Evolutionary conservation across 306 rosid genomes (phyloP).

Genomic region (Cucurbita pepo): DNA sequence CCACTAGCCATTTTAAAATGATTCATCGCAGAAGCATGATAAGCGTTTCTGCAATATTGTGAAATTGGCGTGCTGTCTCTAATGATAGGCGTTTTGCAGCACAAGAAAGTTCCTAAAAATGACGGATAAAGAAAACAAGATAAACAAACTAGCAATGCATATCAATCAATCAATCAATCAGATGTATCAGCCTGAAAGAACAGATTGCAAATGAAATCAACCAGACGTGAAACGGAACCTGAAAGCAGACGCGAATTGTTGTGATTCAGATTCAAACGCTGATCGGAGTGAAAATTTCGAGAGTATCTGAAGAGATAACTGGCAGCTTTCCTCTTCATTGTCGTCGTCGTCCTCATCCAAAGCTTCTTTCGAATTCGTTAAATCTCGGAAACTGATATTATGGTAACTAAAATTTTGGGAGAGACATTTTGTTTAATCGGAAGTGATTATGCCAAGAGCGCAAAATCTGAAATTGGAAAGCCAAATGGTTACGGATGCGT

Average conservation of each 20-base stretch:
- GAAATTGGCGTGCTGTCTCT: background rate
- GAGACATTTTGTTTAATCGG: background rate
- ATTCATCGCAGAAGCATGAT: background rate
- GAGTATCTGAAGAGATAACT: slow-evolving; percentile 21
- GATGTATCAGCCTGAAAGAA: background rate
- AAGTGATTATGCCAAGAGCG: background rate
- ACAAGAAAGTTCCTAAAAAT: background rate
- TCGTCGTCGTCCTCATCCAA: background rate
- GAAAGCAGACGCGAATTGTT: slow-evolving; percentile 10
- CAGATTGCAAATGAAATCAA: background rate
- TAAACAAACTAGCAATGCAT: background rate
- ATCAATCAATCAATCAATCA: background rate
- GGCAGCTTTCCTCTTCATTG: slow-evolving; percentile 33
- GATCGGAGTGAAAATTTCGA: slow-evolving; percentile 8
- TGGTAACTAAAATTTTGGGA: background rate
- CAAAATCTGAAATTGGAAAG: background rate
- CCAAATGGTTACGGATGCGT: background rate
- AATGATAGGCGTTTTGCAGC: background rate
- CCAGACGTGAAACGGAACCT: slow-evolving; percentile 1
- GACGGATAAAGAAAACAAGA: background rate
- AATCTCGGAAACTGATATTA: background rate
- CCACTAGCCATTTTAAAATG: slow-evolving; percentile 10
- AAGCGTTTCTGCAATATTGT: slow-evolving; percentile 6
- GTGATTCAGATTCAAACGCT: slow-evolving; percentile 2
- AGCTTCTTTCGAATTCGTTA: background rate